Percentiles rank a stretch among this genome's conserved stretches.
phyloP scores from a whole-genome alignment of 225 moss, liverwort and hornwort species.

The Neckera pumila region DNA sequence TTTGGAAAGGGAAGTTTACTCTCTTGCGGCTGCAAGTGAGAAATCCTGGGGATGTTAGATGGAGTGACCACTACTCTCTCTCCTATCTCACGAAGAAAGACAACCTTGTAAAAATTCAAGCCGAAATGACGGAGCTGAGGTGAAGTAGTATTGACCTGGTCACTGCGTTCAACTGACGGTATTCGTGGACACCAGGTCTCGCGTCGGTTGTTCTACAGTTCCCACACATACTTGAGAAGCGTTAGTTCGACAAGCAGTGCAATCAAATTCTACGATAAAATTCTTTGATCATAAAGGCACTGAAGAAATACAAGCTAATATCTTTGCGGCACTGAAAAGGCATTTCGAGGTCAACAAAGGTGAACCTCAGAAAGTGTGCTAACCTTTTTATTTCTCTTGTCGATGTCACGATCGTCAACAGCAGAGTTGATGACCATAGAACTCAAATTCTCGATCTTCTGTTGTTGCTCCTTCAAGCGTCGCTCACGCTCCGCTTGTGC shows the following conservation, averaged over 20 bases:
- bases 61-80: neutral
- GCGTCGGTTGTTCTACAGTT: constrained; percentile 64
- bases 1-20: constrained; percentile 22
- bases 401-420: constrained; percentile 66
- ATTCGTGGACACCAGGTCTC: constrained; percentile 92
- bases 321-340: neutral
- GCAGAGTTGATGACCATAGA: constrained; percentile 97
- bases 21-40: constrained; percentile 26
- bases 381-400: constrained; percentile 78
- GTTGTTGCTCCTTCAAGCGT: constrained; percentile 75
- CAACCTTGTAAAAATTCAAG: neutral
- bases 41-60: neutral
- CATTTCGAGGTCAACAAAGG: neutral
- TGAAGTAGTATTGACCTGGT: constrained; percentile 15
- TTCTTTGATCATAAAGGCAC: neutral
- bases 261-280: neutral
- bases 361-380: neutral
- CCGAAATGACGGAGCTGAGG: neutral
- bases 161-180: constrained; percentile 8
- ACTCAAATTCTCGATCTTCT: constrained; percentile 87
- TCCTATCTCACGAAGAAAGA: neutral
- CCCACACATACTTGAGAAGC: neutral
- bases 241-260: neutral
- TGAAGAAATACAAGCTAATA: neutral
- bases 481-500: constrained; percentile 81